Conservation (phyloP, 176 grass and related monocot species). For the Musa acuminata region DNA sequence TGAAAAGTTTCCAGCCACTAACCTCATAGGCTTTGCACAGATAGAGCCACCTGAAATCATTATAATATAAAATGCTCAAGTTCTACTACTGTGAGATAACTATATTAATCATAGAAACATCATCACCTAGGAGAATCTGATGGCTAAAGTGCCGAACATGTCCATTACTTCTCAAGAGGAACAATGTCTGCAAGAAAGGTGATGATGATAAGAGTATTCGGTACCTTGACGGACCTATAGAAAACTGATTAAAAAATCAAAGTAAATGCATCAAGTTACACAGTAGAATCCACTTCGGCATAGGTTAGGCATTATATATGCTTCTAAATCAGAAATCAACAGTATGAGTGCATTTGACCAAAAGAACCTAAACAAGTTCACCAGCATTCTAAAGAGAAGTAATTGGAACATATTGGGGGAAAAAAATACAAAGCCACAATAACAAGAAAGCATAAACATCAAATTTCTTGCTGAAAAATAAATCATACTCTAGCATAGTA, state of each 20-base stretch:
- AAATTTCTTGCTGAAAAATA: too few species aligned
- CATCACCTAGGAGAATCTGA: slow-evolving; percentile 58
- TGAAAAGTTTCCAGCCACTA: background rate
- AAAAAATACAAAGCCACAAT: too few species aligned
- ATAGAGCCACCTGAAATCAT: slow-evolving; percentile 26
- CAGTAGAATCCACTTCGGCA: too few species aligned
- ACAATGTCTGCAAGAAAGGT: slow-evolving; percentile 34
- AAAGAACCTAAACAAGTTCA: too few species aligned
- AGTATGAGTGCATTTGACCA: too few species aligned
- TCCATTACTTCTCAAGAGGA: slow-evolving; percentile 47
- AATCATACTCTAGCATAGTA: too few species aligned
- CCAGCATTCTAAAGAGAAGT: too few species aligned
- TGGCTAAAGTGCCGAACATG: slow-evolving; percentile 61
- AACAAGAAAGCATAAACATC: too few species aligned
- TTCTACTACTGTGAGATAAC: slow-evolving; percentile 2
- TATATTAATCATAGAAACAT: slow-evolving; percentile 12
- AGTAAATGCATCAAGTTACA: background rate
- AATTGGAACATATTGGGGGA: too few species aligned
- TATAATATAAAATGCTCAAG: slow-evolving; percentile 13
- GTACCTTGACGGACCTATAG: background rate
- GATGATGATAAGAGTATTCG: background rate
- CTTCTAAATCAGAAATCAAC: too few species aligned
- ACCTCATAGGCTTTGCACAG: slow-evolving; percentile 37
- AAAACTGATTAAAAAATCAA: background rate
- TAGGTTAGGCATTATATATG: too few species aligned